These are phyloP conservation scores for Cyberlindnera euphorbiae DNA, from an alignment of 805 yeast genomes.

Conservation along the genomic window DNA sequence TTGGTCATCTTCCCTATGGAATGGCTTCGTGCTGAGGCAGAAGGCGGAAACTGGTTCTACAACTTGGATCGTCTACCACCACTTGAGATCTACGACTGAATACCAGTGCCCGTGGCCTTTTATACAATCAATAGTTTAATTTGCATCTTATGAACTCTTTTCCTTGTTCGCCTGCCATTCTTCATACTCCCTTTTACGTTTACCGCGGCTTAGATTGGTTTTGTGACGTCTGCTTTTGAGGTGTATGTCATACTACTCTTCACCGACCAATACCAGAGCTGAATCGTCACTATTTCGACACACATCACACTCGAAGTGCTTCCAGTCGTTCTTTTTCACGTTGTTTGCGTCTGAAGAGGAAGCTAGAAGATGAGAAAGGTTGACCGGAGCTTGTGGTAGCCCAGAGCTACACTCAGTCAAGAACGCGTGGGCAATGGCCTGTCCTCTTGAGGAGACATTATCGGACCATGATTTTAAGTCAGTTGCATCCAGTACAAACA, in stretches of 20 bases:
- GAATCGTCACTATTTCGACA: conserved; percentile 57
- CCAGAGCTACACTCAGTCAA: conserved; percentile 17
- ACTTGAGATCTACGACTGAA: conserved; percentile 79
- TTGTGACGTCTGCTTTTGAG: conserved; percentile 63
- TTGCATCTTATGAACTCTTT: too few species aligned
- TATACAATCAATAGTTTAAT: too few species aligned
- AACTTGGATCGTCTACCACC: conserved; percentile 93
- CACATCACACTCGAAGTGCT: conserved; percentile 59
- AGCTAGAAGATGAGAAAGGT: conserved; percentile 25
- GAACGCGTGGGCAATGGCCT: conserved; percentile 40
- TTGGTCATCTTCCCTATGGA: conserved; percentile 88
- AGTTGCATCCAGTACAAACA: conserved; percentile 73
- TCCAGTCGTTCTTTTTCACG: conserved; percentile 44
- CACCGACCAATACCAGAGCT: conserved; percentile 66
- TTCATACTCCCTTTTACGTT: conserved; percentile 50
- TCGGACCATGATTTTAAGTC: conserved; percentile 58
- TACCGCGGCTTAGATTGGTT: conserved; percentile 41
- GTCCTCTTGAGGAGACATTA: conserved; percentile 54
- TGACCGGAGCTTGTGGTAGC: conserved; percentile 34
- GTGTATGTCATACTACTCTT: conserved; percentile 66
- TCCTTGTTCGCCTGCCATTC: conserved; percentile 28
- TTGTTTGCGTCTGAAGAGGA: conserved; percentile 3
- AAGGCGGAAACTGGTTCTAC: conserved; percentile 92
- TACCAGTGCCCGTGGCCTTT: too few species aligned
- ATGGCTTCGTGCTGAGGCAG: conserved; percentile 85